phyloP scores from a whole-genome alignment of 2,329 filamentous ascomycete species.

The Madurella mycetomatis region DNA sequence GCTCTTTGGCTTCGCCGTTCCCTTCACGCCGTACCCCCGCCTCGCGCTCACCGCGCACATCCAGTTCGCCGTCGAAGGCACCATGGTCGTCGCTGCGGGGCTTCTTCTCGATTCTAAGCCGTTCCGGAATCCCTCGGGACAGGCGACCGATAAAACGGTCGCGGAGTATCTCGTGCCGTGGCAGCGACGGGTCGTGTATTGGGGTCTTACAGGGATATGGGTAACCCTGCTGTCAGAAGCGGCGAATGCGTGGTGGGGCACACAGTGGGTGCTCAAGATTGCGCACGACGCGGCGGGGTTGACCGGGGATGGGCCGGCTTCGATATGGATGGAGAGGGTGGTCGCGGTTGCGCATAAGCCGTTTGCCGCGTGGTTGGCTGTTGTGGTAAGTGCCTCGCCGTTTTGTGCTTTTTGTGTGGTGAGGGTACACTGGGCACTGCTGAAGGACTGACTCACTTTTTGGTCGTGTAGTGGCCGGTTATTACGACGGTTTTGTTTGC shows the following conservation, averaged over 20 bases:
- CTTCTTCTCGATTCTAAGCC: neutral
- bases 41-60: slow-evolving; percentile 10
- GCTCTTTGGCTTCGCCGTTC: slow-evolving; percentile 11
- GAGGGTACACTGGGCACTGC: too few species aligned
- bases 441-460: neutral
- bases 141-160: too few species aligned
- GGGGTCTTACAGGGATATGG: too few species aligned
- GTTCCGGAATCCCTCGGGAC: too few species aligned
- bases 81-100: slow-evolving; percentile 9
- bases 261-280: slow-evolving; percentile 9
- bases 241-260: slow-evolving; percentile 12
- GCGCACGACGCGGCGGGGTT: slow-evolving; percentile 9
- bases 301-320: slow-evolving; percentile 2
- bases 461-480: slow-evolving; percentile 2
- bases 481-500: slow-evolving; percentile 6
- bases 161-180: too few species aligned
- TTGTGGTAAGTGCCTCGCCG: too few species aligned
- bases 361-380: too few species aligned
- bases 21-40: slow-evolving; percentile 9
- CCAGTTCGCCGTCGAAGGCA: slow-evolving; percentile 12
- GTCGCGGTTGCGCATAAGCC: neutral
- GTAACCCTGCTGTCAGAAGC: slow-evolving; percentile 4
- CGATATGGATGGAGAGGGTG: slow-evolving; percentile 8
- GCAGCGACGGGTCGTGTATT: too few species aligned
- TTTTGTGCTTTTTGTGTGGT: too few species aligned